These are phyloP conservation scores for Jimgerdemannia flammicorona DNA, from an alignment of 192 early-diverging fungal genomes.

Conservation along the genomic window DNA sequence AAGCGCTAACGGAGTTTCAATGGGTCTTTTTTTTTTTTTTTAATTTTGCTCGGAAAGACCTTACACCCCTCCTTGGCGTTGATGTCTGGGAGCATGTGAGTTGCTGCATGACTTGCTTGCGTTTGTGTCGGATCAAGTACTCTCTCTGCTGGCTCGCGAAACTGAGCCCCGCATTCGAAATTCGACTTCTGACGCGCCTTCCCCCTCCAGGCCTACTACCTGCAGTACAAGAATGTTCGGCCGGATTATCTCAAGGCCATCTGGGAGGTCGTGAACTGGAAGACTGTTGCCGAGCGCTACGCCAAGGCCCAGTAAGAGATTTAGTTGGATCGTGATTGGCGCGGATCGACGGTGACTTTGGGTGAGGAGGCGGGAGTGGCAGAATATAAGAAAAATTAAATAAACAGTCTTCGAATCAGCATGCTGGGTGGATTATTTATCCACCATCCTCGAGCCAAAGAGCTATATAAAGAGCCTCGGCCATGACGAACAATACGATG, in stretches of 20 bases:
- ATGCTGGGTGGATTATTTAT: no score
- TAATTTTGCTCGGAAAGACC: constrained; percentile 29
- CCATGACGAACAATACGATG: no score
- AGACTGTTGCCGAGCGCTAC: constrained; percentile 86
- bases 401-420: no score
- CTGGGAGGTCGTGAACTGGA: constrained; percentile 98
- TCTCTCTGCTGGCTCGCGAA: not conserved
- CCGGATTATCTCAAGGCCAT: constrained; percentile 95
- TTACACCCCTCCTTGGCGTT: constrained; percentile 83
- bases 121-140: constrained; percentile 13
- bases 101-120: not conserved
- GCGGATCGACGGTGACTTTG: no score
- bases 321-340: no score
- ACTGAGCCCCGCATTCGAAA: not conserved
- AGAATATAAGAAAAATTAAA: no score
- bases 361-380: no score
- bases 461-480: no score
- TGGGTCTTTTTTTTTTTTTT: not conserved
- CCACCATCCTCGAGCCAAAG: no score
- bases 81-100: constrained; percentile 93
- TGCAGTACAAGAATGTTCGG: constrained; percentile 97
- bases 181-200: not conserved
- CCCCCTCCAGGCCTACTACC: constrained; percentile 75
- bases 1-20: no score
- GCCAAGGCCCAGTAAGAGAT: constrained; percentile 55